phyloP scores from a whole-genome alignment of 2,329 filamentous ascomycete species.

The Pleoardoris graminearum region DNA sequence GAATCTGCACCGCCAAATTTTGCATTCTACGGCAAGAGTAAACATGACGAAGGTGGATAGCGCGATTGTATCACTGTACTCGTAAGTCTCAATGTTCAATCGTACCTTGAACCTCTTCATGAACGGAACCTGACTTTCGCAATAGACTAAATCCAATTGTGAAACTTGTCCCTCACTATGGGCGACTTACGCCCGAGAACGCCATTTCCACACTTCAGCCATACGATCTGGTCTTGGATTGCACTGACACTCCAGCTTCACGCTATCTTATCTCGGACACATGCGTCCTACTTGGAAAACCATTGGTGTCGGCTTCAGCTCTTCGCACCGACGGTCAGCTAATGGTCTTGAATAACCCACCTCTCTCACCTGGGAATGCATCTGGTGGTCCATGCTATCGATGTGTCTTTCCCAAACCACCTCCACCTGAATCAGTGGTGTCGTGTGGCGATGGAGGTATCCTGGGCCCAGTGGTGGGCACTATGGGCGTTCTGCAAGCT shows the following conservation, averaged over 20 bases:
- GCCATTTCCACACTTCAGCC: conserved; percentile 66
- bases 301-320: conserved; percentile 86
- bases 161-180: conserved; percentile 63
- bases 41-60: conserved; percentile 82
- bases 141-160: conserved; percentile 72
- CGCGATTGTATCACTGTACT: conserved; percentile 51
- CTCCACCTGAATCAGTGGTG: conserved; percentile 78
- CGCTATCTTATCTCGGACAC: conserved; percentile 92
- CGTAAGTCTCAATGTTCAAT: conserved; percentile 41
- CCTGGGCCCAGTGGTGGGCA: conserved; percentile 85
- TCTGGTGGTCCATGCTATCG: conserved; percentile 84
- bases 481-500: conserved; percentile 91
- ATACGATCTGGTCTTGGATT: conserved; percentile 90
- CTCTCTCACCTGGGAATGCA: conserved; percentile 60
- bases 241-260: conserved; percentile 89
- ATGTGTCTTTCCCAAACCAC: conserved; percentile 87
- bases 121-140: conserved; percentile 12
- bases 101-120: not conserved
- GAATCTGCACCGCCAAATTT: conserved; percentile 90
- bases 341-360: conserved; percentile 82
- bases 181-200: conserved; percentile 69
- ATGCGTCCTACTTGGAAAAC: conserved; percentile 76
- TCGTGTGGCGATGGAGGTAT: conserved; percentile 94
- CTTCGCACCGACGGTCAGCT: conserved; percentile 88
- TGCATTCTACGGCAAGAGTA: conserved; percentile 72